Base-by-base conservation (phyloP, 148 eudicot genomes). In the Salicornia ramosissima region DNA sequence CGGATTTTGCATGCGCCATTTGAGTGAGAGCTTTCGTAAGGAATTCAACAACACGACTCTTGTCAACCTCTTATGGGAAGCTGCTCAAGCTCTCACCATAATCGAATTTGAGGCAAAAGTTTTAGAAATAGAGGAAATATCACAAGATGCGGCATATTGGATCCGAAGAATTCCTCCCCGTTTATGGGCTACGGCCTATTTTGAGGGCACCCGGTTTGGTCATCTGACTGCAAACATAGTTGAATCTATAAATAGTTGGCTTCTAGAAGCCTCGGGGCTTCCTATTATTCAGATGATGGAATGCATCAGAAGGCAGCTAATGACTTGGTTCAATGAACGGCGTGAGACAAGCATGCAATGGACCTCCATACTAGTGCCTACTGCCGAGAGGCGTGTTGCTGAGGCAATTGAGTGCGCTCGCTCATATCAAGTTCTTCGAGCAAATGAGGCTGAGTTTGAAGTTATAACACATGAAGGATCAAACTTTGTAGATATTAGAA, bases 311-410 rank as follows among this genome's bases (percentile, higher is more conserved):
- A 81, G 89, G 71, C 87, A 86, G 70, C 83, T 86, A 33, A 83
- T 86, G 87, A 86, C 87, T 60, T 86, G 89, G 89, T 81, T 86
- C 47, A 81, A 83, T 57, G 89, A 86, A 67, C 80, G 89, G 4
- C 83, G 87, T 67, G 89, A 86, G 68, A 68, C 73, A 40, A 81
- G 89, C 64, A 77, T 77, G 80, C 78, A 81, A 54, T 86, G 89
- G 89, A 79, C 83, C 29, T 79, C 83, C 1, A 81, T 79, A 25
- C 86, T 86, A 7, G 84, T 83, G 8, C 89, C 89, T 10, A 74
- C 71, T 29, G 86, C 89, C 29, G 86, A 83, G 71, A 65, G 83
- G 26, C 79, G 69, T 8, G 85, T 86, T 6, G 81, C 81, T 0
- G 86, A 86, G 28, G 89, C 89, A 24, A 77, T 83, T 43, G 87